Base-by-base conservation (phyloP, 345 rosid species). In the Camelina laxa region DNA sequence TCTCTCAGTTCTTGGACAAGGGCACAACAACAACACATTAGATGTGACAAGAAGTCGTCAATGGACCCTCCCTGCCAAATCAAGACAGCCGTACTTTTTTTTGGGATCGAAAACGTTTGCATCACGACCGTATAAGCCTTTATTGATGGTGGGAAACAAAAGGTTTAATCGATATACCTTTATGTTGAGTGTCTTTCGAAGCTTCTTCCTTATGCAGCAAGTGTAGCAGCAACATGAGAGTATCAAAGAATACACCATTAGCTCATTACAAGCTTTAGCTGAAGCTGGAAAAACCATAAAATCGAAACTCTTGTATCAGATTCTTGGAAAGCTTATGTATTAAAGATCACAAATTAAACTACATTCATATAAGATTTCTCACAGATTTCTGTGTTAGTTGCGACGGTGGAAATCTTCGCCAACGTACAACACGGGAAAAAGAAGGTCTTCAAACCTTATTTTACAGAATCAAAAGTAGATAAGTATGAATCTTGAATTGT, bases 1-100 rank as follows among this genome's bases (percentile, higher is more conserved):
- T 94, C 97, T 69, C 97, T 88, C 85, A 85, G 85, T 82, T 94
- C 98, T 88, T 91, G 98, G 66, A 91, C 97, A 22, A 94, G 96
- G 39, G 98, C 93, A 69, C 98, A 94, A 75, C 97, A 94, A 81
- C 98, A 94, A 72, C 97, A 91, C 91, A 94, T 88, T 22, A 94
- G 75, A 84, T 94, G 98, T 5, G 98, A 91, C 66, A 91, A 87
- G 76, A 94, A 91, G 80, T 94, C 97, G 30, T 91, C 98, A 66
- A 91, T 49, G 74, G 78, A 87, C 49, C 98, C 98, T 60, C 97
- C 97, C 98, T 91, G 90, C 65, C 51, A 71, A 58, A 65, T 24
- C 31, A 54, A 47, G 7, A 55, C 17, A 59, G 3, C 66, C 22
- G 0, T 45, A 47, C 4, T 15, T 63, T 44, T 2, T 33, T 13